Evolutionary conservation across 2,329 filamentous ascomycete genomes (phyloP).

Genomic region (Calonectria hawksworthii): DNA sequence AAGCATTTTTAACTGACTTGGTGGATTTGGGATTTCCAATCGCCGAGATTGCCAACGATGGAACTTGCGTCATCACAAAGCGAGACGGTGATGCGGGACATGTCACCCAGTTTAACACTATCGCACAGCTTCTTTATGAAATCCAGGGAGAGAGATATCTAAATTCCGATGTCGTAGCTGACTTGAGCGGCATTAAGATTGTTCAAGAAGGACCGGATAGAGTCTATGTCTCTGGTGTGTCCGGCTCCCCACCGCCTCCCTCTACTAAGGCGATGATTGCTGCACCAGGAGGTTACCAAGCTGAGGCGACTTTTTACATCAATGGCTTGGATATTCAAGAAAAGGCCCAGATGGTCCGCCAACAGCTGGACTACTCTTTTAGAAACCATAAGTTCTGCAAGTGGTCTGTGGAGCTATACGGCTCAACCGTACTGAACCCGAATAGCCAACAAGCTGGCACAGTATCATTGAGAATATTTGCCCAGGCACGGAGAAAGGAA

Average conservation of each 20-base stretch:
- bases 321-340: slow-evolving; percentile 58
- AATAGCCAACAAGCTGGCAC: slow-evolving; percentile 62
- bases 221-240: slow-evolving; percentile 50
- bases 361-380: slow-evolving; percentile 53
- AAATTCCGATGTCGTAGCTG: slow-evolving; percentile 60
- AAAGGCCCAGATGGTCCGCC: slow-evolving; percentile 60
- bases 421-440: slow-evolving; percentile 56
- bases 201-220: slow-evolving; percentile 55
- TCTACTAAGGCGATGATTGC: slow-evolving; percentile 57
- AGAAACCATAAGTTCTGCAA: slow-evolving; percentile 51
- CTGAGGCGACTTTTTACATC: slow-evolving; percentile 60
- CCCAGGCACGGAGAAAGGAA: slow-evolving; percentile 57
- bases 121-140: slow-evolving; percentile 60
- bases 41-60: slow-evolving; percentile 45
- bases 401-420: slow-evolving; percentile 52
- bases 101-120: slow-evolving; percentile 53
- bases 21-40: slow-evolving; percentile 11
- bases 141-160: slow-evolving; percentile 60
- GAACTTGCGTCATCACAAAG: slow-evolving; percentile 53
- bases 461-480: slow-evolving; percentile 61
- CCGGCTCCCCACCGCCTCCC: slow-evolving; percentile 47
- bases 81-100: slow-evolving; percentile 52
- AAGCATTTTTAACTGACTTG: not conserved
- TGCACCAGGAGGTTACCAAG: slow-evolving; percentile 59
- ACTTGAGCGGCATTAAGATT: slow-evolving; percentile 57